Evolutionary conservation across 2,329 filamentous ascomycete genomes (phyloP), one percentile per base, ranked within the genome.

Genomic region (Fragosphaeria purpurea): DNA sequence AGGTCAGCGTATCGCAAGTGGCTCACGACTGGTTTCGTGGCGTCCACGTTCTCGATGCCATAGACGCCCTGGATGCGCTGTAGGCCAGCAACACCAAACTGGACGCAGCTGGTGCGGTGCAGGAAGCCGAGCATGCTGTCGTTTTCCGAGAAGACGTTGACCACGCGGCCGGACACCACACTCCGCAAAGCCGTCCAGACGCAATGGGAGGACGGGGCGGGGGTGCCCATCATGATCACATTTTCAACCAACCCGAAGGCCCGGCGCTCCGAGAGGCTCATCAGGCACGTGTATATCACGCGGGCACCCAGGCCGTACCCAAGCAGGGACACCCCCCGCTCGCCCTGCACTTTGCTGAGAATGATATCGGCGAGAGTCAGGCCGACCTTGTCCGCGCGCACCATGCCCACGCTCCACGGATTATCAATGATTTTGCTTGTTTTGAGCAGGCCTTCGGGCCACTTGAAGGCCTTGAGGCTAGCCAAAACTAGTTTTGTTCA

Each of bases 101-200:
- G 83, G 46, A 91, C 78, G 58, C 84, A 88, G 49, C 85, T 87
- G 3, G 82, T 87, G 47, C 91, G 83, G 64, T 91, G 95, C 40
- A 96, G 72, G 63, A 96, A 95, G 1, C 82, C 89, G 3, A 97
- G 80, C 31, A 96, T 82, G 57, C 88, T 89, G 64, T 97, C 91
- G 44, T 88, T 86, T 47, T 85, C 82, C 1, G 87, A 94, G 64
- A 84, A 96, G 4, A 93, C 88, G 59, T 96, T 97, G 61, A 96
- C 76, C n/a, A 96, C 73, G 30, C 89, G 80, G 0, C 90, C 89
- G 41, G 81, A 77, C 4, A 95, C 88, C 3, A 91, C 86, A 52
- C 80, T 84, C 55, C 86, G 82, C 61, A 95, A 76, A 6, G 80
- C 75, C 33, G 85, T 74, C 90, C 91, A 96, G 48, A 86, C 81